Evolutionary conservation across 345 rosid species (phyloP), one percentile per base, ranked within the genome.

Genomic region (Aegle marmelos): DNA sequence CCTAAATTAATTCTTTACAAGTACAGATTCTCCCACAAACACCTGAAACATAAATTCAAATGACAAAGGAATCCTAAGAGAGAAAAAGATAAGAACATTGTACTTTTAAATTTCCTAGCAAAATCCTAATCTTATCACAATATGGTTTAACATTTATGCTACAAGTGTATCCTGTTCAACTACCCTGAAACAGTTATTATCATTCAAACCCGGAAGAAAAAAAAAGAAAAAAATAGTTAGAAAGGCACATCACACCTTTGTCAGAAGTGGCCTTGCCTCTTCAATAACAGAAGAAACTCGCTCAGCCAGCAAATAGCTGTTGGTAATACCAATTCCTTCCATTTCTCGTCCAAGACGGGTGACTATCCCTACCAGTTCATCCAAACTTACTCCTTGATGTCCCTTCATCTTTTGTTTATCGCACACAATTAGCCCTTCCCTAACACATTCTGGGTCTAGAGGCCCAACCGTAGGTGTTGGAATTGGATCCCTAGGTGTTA

Each of bases 371-470:
- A 97, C 96, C 79, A 97, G 80, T 41, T 82, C 98, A 85, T 97
- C 99, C 84, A 97, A 77, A 89, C 98, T 97, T 9, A 97, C 97
- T 41, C 99, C 98, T 88, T 91, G 93, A 75, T 82, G 53, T 63
- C 99, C 99, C 79, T 88, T 86, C 45, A 97, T 88, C 92, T 88
- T 94, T 82, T 94, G 95, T 84, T 93, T 88, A 83, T 97, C 96
- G 76, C 98, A 97, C 53, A 94, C 82, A 82, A 97, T 93, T 66
- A 94, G 80, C 82, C 97, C 96, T 88, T 97, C 99, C 77, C 85
- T 89, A 68, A 80, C 83, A 79, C 99, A 97, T 62, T 89, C 94
- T 48, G 90, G 74, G 75, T 93, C 89, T 65, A 91, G 88, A 69
- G 99, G 99, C 69, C 98, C 91, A 10, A 88, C 88, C 0, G 92